A percentile compares a stretch with the other conserved stretches of the same genome.
These are phyloP conservation scores for Carex parvula DNA, from an alignment of 176 grass and related monocot species.

Conservation along the genomic window DNA sequence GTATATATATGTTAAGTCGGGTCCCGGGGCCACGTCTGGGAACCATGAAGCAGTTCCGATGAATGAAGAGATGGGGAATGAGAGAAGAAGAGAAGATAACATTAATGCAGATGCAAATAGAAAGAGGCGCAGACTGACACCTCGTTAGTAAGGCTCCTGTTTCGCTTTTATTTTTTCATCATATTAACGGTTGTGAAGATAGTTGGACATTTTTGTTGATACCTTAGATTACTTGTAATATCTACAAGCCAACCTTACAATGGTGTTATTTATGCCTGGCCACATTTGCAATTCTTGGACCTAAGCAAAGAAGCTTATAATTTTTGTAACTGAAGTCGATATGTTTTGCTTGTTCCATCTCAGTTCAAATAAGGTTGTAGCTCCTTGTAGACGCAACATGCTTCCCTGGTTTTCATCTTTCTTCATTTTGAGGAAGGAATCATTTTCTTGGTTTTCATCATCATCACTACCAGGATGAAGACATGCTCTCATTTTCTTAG, in stretches of 20 bases:
- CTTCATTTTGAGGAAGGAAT: too few species aligned
- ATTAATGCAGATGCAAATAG: neutral
- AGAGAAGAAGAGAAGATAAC: constrained; percentile 1
- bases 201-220: neutral
- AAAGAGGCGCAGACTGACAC: neutral
- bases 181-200: neutral
- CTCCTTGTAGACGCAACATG: constrained; percentile 35
- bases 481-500: too few species aligned
- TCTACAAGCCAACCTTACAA: neutral
- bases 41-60: neutral
- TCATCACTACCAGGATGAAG: too few species aligned
- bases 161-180: neutral
- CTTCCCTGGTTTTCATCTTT: constrained; percentile 60
- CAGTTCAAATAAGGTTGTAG: constrained; percentile 48
- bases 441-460: too few species aligned
- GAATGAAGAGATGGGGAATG: constrained; percentile 17
- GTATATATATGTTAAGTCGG: constrained; percentile 6
- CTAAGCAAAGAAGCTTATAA: neutral
- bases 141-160: constrained; percentile 23
- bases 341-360: constrained; percentile 19
- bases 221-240: neutral
- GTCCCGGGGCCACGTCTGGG: neutral
- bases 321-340: neutral
- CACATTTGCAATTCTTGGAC: neutral
- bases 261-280: neutral